Evolutionary conservation across 192 early-diverging fungal genomes (phyloP), one percentile per base, ranked within the genome.

Genomic region (Glomus cerebriforme): DNA sequence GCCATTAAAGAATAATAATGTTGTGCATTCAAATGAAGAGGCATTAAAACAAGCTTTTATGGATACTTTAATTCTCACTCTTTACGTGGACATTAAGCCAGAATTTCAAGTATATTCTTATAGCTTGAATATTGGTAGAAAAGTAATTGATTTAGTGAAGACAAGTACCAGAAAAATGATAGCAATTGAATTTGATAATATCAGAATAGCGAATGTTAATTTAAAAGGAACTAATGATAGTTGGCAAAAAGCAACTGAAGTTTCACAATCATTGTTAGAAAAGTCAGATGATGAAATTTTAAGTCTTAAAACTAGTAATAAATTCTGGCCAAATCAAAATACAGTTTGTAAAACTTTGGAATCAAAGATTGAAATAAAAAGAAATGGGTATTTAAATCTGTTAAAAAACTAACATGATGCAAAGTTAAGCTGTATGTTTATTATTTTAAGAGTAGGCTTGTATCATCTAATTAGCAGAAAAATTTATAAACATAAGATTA

Each of bases 251-350:
- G 10, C n/a, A 0, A 71, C 35, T 71, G 1, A 39, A 47, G 7
- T 71, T 6, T 71, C 69, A 71, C 39, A 0, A 71, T 71, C 4
- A 15, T 71, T 71, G 27, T 39, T 43, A 6, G 22, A 71, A 15
- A 71, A 71, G 43, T 39, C 69, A 71, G 69, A 47, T 9, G 69
- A 71, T 7, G 39, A 71, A 71, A 47, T 71, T 71, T 71, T 71
- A 47, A 71, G 22, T 0, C 69, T 71, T 24, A 7, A 71, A 71
- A 47, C 43, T 24, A 43, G n/a, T 71, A 17, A 71, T 71, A 1
- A 37, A 39, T 70, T 24, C 34, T 19, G 17, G 68, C 34, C 35
- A 43, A 47, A 24, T 43, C 69, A 71, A 71, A 71, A 71, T 1
- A 71, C 69, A 71, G 39, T 71, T 35, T 0, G 26, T 37, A 37